phyloP scores from a whole-genome alignment of 2,329 filamentous ascomycete genomes.

The Fusarium brachygibbosum region DNA sequence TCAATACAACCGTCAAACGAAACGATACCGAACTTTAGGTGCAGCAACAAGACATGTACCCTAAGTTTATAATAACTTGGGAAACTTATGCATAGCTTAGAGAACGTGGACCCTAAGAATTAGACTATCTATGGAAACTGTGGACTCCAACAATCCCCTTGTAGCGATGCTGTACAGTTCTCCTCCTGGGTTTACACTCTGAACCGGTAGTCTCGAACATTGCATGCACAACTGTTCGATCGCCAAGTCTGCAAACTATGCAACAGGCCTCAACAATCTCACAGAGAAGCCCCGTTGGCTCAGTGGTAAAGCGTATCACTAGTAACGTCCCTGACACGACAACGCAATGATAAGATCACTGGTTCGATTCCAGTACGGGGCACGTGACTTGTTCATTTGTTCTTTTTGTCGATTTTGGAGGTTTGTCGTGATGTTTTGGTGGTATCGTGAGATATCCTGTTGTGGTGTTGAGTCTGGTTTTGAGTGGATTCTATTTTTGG shows the following conservation, averaged over 20 bases:
- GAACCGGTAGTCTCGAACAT: background rate
- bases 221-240: too few species aligned
- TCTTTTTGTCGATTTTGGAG: background rate
- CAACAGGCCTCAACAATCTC: accelerated
- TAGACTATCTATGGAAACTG: background rate
- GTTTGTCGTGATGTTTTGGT: too few species aligned
- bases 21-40: background rate
- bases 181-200: background rate
- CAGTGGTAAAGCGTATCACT: conserved; percentile 45
- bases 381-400: conserved; percentile 3
- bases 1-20: too few species aligned
- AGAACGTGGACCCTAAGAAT: background rate
- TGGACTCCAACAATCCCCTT: background rate
- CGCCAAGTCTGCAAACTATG: accelerated
- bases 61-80: background rate
- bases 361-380: too few species aligned
- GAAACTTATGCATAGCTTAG: too few species aligned
- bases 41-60: background rate
- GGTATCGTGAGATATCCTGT: background rate
- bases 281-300: conserved; percentile 43
- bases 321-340: conserved; percentile 43
- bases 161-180: background rate
- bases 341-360: too few species aligned
- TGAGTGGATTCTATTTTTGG: background rate
- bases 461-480: background rate